These are phyloP conservation scores for Paramecium octaurelia DNA, from an alignment of 73 alveolate species.

Conservation along the genomic window DNA sequence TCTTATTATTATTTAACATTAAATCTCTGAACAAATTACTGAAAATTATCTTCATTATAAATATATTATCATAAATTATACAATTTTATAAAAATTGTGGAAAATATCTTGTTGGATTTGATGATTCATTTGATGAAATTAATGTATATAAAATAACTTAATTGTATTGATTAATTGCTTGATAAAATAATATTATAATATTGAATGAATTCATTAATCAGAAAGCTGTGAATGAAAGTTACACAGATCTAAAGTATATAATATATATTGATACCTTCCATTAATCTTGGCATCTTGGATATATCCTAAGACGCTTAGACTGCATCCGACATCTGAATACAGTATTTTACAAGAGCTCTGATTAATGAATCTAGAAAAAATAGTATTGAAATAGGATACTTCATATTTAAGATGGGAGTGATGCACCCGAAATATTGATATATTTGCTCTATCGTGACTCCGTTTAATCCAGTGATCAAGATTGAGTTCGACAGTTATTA, in stretches of 20 bases:
- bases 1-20: too few relatives aligned
- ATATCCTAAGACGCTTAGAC: slow-evolving; percentile 21
- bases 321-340: background rate
- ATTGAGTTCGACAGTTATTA: background rate
- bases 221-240: slow-evolving; percentile 50
- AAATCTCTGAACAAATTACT: too few relatives aligned
- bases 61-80: too few relatives aligned
- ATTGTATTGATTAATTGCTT: background rate
- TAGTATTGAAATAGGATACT: background rate
- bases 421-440: background rate
- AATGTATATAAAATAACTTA: background rate
- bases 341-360: background rate
- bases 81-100: too few relatives aligned
- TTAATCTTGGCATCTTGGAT: slow-evolving; percentile 18
- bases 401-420: slow-evolving; percentile 34
- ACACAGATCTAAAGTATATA: slow-evolving; percentile 22
- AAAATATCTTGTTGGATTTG: too few relatives aligned
- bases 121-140: background rate
- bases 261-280: slow-evolving; percentile 17
- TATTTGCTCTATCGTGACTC: background rate
- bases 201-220: slow-evolving; percentile 7
- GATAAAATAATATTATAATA: background rate
- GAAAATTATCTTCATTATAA: too few relatives aligned
- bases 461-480: background rate
- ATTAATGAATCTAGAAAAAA: background rate